Evolutionary conservation across 805 yeast genomes (phyloP).

Genomic region (Sugiyamaella boreocaroliniensis): DNA sequence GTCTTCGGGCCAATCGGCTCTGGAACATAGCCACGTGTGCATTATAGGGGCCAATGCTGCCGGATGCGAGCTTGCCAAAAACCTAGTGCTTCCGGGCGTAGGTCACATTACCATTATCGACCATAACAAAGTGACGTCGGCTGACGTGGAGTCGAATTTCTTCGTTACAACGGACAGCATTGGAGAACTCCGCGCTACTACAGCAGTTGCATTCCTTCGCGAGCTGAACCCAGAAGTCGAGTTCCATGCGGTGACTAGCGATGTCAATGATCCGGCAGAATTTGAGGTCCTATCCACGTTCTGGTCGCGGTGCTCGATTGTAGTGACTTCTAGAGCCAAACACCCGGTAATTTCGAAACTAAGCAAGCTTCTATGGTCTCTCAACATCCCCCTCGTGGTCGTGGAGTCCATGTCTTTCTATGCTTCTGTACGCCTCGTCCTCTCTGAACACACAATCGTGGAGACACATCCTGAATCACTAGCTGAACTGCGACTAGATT

Average conservation of each 20-base stretch:
- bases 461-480: conserved; percentile 66
- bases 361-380: conserved; percentile 36
- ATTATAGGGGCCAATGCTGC: conserved; percentile 51
- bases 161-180: conserved; percentile 44
- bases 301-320: conserved; percentile 44
- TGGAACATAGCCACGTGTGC: conserved; percentile 54
- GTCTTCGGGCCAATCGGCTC: conserved; percentile 56
- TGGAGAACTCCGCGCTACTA: conserved; percentile 37
- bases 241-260: conserved; percentile 27
- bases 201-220: conserved; percentile 37
- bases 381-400: conserved; percentile 48
- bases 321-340: conserved; percentile 39
- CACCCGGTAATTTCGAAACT: conserved; percentile 25
- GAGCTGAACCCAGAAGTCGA: conserved; percentile 58
- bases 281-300: background rate
- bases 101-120: conserved; percentile 62
- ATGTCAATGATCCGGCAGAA: background rate
- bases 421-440: conserved; percentile 48
- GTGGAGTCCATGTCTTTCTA: conserved; percentile 56
- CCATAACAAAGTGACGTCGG: conserved; percentile 32
- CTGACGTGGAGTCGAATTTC: conserved; percentile 54
- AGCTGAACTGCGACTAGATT: conserved; percentile 59
- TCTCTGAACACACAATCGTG: conserved; percentile 56
- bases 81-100: conserved; percentile 66
- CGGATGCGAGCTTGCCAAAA: conserved; percentile 62